phyloP scores from a whole-genome alignment of 1,284 basidiomycete genomes.

The Uromyces viciae-fabae region DNA sequence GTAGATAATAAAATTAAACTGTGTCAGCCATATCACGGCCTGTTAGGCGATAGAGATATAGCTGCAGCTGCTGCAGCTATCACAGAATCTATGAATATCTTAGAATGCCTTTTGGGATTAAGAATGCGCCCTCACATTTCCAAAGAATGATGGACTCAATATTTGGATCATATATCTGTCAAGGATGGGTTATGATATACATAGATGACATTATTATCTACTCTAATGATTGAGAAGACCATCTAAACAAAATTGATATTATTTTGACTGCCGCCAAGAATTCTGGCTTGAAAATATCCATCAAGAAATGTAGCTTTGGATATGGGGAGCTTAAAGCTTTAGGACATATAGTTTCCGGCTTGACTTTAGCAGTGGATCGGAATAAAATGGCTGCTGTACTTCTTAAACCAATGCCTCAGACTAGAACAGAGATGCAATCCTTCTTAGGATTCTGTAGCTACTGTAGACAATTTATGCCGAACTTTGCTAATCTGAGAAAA shows the following conservation, averaged over 20 bases:
- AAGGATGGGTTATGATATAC: slow-evolving; percentile 16
- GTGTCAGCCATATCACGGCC: too few relatives aligned
- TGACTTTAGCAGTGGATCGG: not conserved
- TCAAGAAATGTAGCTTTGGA: not conserved
- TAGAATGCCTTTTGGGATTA: not conserved
- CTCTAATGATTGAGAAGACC: not conserved
- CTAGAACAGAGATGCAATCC: not conserved
- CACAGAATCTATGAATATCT: not conserved
- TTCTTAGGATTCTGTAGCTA: not conserved
- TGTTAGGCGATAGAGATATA: too few relatives aligned
- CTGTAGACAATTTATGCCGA: not conserved
- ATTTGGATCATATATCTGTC: not conserved
- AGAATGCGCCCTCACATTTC: slow-evolving; percentile 15
- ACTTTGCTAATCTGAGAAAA: not conserved
- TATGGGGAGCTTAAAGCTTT: not conserved
- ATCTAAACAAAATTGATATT: not conserved
- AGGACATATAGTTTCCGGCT: not conserved
- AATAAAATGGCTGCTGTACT: not conserved
- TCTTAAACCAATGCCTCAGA: slow-evolving; percentile 49
- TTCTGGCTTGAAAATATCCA: not conserved
- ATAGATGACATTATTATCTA: not conserved
- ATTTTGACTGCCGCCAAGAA: not conserved
- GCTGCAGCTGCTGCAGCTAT: too few relatives aligned
- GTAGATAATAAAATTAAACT: too few relatives aligned
- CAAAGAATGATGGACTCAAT: slow-evolving; percentile 27